Conservation (phyloP, 768 basidiomycete species). For the Leucocoprinus leucothites region DNA sequence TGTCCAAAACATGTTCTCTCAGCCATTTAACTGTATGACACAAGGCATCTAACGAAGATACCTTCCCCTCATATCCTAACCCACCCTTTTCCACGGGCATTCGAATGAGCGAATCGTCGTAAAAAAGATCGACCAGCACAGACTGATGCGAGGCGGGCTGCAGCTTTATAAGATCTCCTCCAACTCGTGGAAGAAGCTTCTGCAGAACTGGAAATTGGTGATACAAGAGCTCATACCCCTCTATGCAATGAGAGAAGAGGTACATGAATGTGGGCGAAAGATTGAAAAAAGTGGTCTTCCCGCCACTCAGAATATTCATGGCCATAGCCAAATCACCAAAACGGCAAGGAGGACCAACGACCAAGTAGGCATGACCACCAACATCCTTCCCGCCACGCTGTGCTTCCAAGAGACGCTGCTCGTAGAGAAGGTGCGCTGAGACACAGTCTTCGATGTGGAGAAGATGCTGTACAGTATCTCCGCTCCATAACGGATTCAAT, state of each 20-base stretch:
- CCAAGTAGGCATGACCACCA: slow-evolving; percentile 65
- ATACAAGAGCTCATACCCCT: slow-evolving; percentile 39
- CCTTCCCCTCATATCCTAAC: slow-evolving; percentile 54
- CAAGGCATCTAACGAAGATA: slow-evolving; percentile 54
- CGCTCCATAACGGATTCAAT: neutral
- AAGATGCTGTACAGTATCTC: neutral
- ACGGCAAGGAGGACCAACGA: slow-evolving; percentile 59
- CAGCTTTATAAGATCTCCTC: slow-evolving; percentile 50
- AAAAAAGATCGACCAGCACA: slow-evolving; percentile 26
- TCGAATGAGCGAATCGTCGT: slow-evolving; percentile 64
- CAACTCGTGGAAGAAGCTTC: slow-evolving; percentile 37
- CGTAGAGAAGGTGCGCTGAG: slow-evolving; percentile 1
- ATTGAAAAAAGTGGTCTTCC: slow-evolving; percentile 49
- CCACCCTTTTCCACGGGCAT: slow-evolving; percentile 53
- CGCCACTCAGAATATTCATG: slow-evolving; percentile 51
- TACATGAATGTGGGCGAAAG: slow-evolving; percentile 66
- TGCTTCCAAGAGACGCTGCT: neutral
- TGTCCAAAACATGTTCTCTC: neutral
- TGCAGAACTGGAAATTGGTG: slow-evolving; percentile 23
- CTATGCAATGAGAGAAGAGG: slow-evolving; percentile 51
- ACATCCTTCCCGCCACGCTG: slow-evolving; percentile 42
- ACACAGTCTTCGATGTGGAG: neutral
- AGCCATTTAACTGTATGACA: slow-evolving; percentile 43
- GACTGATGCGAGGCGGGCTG: slow-evolving; percentile 40
- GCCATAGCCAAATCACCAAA: slow-evolving; percentile 59